Conservation (phyloP, 495 filamentous ascomycete genomes). For the Jackrogersella minutella region DNA sequence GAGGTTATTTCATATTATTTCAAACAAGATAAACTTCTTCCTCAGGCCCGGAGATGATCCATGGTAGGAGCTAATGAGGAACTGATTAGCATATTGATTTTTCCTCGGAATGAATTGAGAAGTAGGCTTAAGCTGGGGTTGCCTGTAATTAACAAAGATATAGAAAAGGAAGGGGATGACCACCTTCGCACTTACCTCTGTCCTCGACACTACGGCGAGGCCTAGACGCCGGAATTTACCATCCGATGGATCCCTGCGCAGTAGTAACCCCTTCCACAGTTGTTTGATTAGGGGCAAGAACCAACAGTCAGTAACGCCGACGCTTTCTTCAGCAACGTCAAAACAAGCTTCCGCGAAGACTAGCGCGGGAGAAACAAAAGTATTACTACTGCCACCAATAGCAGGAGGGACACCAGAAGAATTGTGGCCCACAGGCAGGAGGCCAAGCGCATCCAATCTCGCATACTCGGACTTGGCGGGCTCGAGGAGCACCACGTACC, state of each 20-base stretch:
- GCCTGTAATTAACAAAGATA: neutral
- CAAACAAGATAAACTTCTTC: slow-evolving; percentile 25
- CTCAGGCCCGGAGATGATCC: slow-evolving; percentile 23
- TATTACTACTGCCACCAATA: neutral
- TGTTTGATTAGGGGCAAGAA: slow-evolving; percentile 19
- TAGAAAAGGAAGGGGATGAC: neutral
- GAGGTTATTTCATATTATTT: neutral
- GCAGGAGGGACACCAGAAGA: neutral
- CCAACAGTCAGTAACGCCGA: slow-evolving; percentile 18
- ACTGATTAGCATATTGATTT: neutral
- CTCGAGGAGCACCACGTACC: slow-evolving; percentile 16
- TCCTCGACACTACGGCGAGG: neutral
- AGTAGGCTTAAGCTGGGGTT: too few species aligned
- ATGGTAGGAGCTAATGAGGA: slow-evolving; percentile 14
- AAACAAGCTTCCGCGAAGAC: slow-evolving; percentile 23
- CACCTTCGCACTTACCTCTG: slow-evolving; percentile 34
- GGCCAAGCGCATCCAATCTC: neutral
- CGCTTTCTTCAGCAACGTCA: slow-evolving; percentile 16
- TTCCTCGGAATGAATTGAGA: too few species aligned
- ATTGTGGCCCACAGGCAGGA: neutral
- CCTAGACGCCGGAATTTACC: slow-evolving; percentile 34
- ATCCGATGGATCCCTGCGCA: slow-evolving; percentile 14
- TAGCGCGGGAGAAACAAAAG: neutral
- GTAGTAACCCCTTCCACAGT: slow-evolving; percentile 9
- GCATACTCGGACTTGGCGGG: slow-evolving; percentile 10